A percentile compares a stretch with the other conserved stretches of the same genome.
Conservation (phyloP, 495 filamentous ascomycete species). For the Clohesyomyces aquaticus region DNA sequence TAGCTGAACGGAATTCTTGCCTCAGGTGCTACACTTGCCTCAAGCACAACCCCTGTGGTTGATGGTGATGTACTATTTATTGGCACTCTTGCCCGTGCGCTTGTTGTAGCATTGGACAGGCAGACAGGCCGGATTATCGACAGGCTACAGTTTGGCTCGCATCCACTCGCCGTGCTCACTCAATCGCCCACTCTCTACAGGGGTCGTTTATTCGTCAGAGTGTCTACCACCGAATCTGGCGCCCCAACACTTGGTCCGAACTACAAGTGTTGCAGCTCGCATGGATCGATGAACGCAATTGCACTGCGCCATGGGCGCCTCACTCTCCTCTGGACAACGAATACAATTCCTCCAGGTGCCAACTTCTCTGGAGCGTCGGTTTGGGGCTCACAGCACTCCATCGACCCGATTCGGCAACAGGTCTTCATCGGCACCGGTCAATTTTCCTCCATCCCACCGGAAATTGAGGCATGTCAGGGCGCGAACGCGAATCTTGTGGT, state of each 20-base stretch:
- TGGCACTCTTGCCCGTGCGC: constrained; percentile 45
- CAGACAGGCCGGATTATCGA: constrained; percentile 39
- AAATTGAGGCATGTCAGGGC: constrained; percentile 38
- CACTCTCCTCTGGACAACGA: constrained; percentile 38
- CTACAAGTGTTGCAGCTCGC: constrained; percentile 49
- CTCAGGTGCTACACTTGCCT: constrained; percentile 7
- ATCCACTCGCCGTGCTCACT: constrained; percentile 45
- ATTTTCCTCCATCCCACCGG: constrained; percentile 41
- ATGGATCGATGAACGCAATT: constrained; percentile 45
- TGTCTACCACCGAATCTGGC: constrained; percentile 47
- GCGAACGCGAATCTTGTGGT: neutral
- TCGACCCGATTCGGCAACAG: constrained; percentile 44
- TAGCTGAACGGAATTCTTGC: neutral
- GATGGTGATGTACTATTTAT: constrained; percentile 46
- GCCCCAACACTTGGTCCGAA: constrained; percentile 16
- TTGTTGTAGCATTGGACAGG: constrained; percentile 46
- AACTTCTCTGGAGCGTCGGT: constrained; percentile 47
- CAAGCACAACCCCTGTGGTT: constrained; percentile 39
- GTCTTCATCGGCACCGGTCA: constrained; percentile 51
- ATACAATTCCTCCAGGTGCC: constrained; percentile 37
- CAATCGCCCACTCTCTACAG: constrained; percentile 43
- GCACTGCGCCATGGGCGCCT: constrained; percentile 36
- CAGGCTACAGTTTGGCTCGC: constrained; percentile 42
- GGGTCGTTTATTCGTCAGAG: constrained; percentile 43
- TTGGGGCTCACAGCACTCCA: constrained; percentile 52